A percentile compares a stretch with the other conserved stretches of the same genome.
Evolutionary conservation across 1,284 basidiomycete genomes (phyloP).

Genomic region (Coriolopsis trogii): DNA sequence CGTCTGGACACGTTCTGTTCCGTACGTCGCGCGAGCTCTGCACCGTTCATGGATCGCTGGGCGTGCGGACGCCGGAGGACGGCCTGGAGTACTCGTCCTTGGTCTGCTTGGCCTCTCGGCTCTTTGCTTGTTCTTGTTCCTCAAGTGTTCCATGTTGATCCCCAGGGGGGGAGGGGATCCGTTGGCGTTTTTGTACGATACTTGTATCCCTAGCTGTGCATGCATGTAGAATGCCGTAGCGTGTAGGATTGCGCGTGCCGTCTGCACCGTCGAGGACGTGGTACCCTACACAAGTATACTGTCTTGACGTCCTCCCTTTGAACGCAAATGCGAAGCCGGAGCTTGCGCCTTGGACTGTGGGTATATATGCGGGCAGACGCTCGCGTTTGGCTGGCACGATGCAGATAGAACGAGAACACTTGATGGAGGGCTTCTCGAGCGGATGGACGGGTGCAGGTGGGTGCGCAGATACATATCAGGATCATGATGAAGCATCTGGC

Average conservation of each 20-base stretch:
- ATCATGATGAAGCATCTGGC: no score
- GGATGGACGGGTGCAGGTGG: no score
- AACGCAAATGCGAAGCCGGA: neutral
- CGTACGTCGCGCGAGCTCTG: no score
- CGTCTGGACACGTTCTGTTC: no score
- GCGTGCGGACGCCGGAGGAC: neutral
- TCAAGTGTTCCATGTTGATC: neutral
- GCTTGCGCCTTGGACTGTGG: neutral
- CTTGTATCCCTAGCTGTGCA: conserved; percentile 27
- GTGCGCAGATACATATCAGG: no score
- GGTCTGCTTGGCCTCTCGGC: neutral
- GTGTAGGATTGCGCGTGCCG: conserved; percentile 24
- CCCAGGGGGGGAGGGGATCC: no score
- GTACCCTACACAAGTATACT: conserved; percentile 11
- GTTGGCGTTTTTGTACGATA: conserved; percentile 9
- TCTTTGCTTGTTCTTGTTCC: neutral
- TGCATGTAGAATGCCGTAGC: conserved; percentile 6
- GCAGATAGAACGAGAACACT: no score
- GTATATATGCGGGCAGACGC: neutral
- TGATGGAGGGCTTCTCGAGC: no score
- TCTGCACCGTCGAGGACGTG: conserved; percentile 1
- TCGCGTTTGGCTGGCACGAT: no score
- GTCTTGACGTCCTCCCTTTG: neutral
- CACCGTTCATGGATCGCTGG: no score
- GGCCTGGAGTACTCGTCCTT: neutral